Evolutionary conservation across 352 stramenopile species (phyloP).

Genomic region (Globisporangium irregulare): DNA sequence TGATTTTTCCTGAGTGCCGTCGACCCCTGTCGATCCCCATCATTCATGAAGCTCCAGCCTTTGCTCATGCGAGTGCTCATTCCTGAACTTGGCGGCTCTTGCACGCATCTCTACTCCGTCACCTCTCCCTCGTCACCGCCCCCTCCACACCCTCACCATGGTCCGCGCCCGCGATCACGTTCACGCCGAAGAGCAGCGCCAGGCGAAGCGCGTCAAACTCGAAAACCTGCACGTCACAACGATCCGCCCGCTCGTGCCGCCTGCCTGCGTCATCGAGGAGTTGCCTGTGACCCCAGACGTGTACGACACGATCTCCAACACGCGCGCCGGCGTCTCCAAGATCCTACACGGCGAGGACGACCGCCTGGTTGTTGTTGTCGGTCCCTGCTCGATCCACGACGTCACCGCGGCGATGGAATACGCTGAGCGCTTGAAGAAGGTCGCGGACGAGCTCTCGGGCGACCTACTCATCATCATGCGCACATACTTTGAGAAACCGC

Average conservation of each 20-base stretch:
- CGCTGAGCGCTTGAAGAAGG: conserved; percentile 44
- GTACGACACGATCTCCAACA: conserved; percentile 57
- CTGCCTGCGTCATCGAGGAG: conserved; percentile 68
- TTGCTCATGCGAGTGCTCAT: conserved; percentile 12
- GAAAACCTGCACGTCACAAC: conserved; percentile 68
- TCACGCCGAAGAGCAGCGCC: conserved; percentile 31
- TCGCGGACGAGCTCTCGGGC: conserved; percentile 71
- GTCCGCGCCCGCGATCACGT: conserved; percentile 19
- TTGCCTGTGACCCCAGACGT: conserved; percentile 66
- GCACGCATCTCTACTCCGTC: neutral
- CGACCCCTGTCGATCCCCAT: neutral
- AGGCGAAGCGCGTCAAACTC: conserved; percentile 63
- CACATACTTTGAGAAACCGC: conserved; percentile 90
- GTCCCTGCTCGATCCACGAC: conserved; percentile 89
- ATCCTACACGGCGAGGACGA: conserved; percentile 81
- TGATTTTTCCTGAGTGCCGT: neutral
- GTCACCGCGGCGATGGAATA: conserved; percentile 85
- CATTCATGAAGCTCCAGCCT: neutral
- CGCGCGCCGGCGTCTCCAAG: conserved; percentile 43
- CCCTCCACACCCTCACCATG: conserved; percentile 25
- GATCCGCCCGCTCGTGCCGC: conserved; percentile 69
- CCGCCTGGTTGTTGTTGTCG: conserved; percentile 79
- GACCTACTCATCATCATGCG: conserved; percentile 89
- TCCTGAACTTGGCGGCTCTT: conserved; percentile 23
- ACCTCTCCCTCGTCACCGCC: neutral